Percentiles rank a stretch among this genome's conserved stretches.
Conservation (phyloP, 306 rosid genomes). For the Inga laurina region DNA sequence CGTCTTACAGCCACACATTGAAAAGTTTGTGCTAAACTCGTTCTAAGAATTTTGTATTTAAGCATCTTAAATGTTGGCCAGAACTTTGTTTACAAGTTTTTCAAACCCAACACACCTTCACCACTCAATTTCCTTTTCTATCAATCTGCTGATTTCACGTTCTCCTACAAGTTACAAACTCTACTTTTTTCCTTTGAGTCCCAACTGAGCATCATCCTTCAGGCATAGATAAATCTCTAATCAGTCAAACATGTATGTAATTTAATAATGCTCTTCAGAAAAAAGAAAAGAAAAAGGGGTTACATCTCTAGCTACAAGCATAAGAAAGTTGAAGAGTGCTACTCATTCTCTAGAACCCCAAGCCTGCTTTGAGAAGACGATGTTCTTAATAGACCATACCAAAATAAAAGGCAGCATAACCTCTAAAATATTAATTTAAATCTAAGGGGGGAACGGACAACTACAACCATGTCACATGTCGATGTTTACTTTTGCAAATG, state of each 20-base stretch:
- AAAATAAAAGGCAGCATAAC: background rate
- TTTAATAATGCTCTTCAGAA: background rate
- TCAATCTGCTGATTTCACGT: background rate
- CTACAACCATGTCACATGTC: background rate
- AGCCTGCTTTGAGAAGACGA: background rate
- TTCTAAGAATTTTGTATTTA: background rate
- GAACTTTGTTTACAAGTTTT: background rate
- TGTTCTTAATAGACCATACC: background rate
- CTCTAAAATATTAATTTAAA: background rate
- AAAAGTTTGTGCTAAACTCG: background rate
- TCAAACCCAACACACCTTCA: background rate
- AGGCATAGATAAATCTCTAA: background rate
- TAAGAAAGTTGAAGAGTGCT: background rate
- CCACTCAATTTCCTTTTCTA: background rate
- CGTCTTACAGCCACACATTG: background rate
- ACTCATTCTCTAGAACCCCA: background rate
- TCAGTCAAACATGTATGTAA: background rate
- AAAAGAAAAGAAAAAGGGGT: background rate
- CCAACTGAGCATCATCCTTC: background rate
- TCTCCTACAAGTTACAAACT: background rate
- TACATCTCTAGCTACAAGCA: background rate
- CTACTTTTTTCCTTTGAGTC: background rate
- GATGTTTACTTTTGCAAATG: background rate
- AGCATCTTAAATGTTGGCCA: background rate
- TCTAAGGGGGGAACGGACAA: background rate